Conservation (phyloP, 2,329 filamentous ascomycete species). For the Monosporascus sp. region DNA sequence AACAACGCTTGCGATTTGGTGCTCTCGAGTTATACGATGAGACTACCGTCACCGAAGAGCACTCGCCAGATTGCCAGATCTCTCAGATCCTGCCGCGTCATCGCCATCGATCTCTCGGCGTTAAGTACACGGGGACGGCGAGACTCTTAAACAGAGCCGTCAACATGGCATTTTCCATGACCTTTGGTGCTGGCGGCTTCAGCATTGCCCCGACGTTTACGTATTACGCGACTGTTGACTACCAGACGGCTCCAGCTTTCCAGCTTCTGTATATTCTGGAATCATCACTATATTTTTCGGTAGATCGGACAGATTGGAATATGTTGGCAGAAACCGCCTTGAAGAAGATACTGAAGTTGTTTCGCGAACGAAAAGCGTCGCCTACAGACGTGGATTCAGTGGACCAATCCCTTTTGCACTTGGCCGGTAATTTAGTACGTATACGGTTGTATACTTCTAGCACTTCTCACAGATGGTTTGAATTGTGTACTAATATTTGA, state of each 20-base stretch:
- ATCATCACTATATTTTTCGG: no score
- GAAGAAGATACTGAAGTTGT: background rate
- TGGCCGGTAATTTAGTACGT: background rate
- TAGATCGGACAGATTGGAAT: no score
- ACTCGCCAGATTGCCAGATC: background rate
- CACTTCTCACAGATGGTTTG: background rate
- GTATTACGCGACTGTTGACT: background rate
- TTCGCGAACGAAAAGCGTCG: background rate
- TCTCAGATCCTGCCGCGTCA: background rate
- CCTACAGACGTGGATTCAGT: background rate
- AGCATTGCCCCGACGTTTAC: background rate
- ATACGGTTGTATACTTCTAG: background rate
- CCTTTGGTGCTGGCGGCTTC: background rate
- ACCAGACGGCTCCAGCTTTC: background rate
- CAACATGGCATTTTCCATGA: background rate
- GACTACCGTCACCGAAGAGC: background rate
- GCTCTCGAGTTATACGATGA: background rate
- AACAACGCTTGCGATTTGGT: background rate
- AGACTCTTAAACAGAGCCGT: background rate
- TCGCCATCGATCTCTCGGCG: background rate
- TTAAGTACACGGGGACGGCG: background rate
- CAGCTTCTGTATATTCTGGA: background rate
- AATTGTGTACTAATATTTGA: no score
- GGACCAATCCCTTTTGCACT: background rate
- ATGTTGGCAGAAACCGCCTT: background rate